Evolutionary conservation across 345 rosid genomes (phyloP), one percentile per base, ranked within the genome.

Genomic region (Euphorbia pulcherrima): DNA sequence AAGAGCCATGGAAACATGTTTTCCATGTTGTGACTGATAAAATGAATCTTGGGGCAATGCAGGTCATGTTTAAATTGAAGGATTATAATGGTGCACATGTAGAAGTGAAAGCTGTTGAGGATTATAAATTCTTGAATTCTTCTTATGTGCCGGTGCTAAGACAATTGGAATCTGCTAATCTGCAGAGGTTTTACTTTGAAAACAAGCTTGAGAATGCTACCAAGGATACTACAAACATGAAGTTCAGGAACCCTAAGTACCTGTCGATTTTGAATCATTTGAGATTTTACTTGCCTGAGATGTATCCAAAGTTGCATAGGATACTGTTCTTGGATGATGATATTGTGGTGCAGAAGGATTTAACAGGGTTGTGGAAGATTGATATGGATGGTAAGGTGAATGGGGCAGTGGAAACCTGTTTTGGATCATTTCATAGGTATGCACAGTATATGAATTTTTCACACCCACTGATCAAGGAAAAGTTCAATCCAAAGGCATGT

Each of bases 41-140:
- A 84, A 93, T 93, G 99, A 91, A 93, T 75, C 97, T 93, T 0
- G 96, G 97, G 56, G 96, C 96, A 13, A 93, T 93, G 99, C 99
- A 93, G 85, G 97, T 93, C 62, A 89, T 93, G 97, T 93, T 93
- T 71, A 91, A 84, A 75, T 78, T 90, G 62, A 93, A 93, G 80
- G 91, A 89, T 30, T 93, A 89, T 69, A 93, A 88, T 23, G 97
- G 96, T 18, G 96, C 97, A 3, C 99, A 91, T 65, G 77, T 93
- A 0, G 95, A 93, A 80, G 99, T 93, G 65, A 93, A 93, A 79
- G 99, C 99, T 0, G 97, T 93, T n/a, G 99, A 93, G 80, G 97
- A 93, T 69, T 93, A 89, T 60, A 82, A 86, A 59, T 91, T 93
- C 77, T 78, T 93, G 84, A 93, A 93, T 79, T 89, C 99, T 18